Evolutionary conservation across 352 stramenopile genomes (phyloP).

Genomic region (Pythium rishiriense): DNA sequence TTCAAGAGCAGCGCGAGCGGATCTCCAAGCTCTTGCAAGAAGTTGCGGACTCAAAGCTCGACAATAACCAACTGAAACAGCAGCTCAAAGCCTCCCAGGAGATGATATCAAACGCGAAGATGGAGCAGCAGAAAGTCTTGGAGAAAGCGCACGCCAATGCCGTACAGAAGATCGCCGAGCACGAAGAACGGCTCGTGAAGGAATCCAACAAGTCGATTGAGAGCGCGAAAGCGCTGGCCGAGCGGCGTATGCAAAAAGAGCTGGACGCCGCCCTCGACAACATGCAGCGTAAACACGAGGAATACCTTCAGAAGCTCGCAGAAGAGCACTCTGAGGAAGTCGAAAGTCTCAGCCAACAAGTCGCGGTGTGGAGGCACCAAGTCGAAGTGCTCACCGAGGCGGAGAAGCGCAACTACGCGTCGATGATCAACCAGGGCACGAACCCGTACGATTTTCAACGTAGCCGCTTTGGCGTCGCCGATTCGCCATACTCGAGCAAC

Average conservation of each 20-base stretch:
- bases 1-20: constrained; percentile 39
- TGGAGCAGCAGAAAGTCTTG: constrained; percentile 45
- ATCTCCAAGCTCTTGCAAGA: constrained; percentile 50
- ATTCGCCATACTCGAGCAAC: constrained; percentile 26
- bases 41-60: constrained; percentile 33
- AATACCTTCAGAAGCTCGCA: constrained; percentile 76
- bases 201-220: constrained; percentile 82
- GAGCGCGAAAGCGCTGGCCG: constrained; percentile 52
- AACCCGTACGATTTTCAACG: constrained; percentile 61
- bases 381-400: constrained; percentile 83
- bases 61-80: constrained; percentile 37
- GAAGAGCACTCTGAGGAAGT: constrained; percentile 84
- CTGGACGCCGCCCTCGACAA: constrained; percentile 51
- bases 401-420: constrained; percentile 75
- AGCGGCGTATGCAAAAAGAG: constrained; percentile 55
- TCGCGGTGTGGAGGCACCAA: constrained; percentile 81
- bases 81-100: constrained; percentile 42
- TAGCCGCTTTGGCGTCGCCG: constrained; percentile 44
- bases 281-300: constrained; percentile 63
- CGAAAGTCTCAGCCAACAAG: constrained; percentile 78
- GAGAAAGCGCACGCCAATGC: constrained; percentile 50
- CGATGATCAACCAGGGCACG: constrained; percentile 58
- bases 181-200: constrained; percentile 69
- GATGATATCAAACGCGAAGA: constrained; percentile 33
- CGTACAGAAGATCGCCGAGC: constrained; percentile 48